Evolutionary conservation across 2,329 filamentous ascomycete genomes (phyloP).

Genomic region (Bipolaris zeicola): DNA sequence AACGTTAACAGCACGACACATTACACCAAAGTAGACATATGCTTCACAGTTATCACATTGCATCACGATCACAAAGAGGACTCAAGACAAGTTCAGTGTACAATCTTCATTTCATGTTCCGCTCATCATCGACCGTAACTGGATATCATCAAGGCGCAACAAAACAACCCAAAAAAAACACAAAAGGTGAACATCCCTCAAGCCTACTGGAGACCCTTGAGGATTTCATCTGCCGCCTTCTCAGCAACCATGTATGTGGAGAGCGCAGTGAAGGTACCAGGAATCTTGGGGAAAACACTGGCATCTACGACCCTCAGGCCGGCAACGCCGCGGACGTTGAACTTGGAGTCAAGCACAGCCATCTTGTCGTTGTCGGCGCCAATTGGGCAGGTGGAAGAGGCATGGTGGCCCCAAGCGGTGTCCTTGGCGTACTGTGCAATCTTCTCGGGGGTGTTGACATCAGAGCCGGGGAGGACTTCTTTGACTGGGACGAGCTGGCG

Average conservation of each 20-base stretch:
- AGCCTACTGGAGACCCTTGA: conserved; percentile 18
- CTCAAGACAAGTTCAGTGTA: no score
- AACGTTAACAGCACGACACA: not conserved
- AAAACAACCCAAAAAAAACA: not conserved
- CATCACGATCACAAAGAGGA: no score
- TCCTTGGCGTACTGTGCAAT: conserved; percentile 40
- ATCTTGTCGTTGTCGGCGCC: conserved; percentile 55
- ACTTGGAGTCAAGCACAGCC: conserved; percentile 61
- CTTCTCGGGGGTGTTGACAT: conserved; percentile 47
- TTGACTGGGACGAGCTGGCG: conserved; percentile 44
- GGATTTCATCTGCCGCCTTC: conserved; percentile 67
- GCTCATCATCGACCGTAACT: not conserved
- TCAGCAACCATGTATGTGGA: conserved; percentile 64
- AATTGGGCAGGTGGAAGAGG: conserved; percentile 64
- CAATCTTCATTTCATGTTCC: not conserved
- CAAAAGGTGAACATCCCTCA: not conserved
- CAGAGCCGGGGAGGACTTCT: conserved; percentile 57
- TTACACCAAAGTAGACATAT: not conserved
- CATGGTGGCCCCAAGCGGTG: conserved; percentile 58
- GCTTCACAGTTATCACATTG: no score
- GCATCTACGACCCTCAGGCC: conserved; percentile 57
- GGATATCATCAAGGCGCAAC: not conserved
- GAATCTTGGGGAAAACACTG: conserved; percentile 43
- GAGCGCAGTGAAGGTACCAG: conserved; percentile 60
- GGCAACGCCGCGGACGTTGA: conserved; percentile 58